Evolutionary conservation across 2,329 filamentous ascomycete species (phyloP), one percentile per base, ranked within the genome.

Genomic region (Plectosphaerella sp.): DNA sequence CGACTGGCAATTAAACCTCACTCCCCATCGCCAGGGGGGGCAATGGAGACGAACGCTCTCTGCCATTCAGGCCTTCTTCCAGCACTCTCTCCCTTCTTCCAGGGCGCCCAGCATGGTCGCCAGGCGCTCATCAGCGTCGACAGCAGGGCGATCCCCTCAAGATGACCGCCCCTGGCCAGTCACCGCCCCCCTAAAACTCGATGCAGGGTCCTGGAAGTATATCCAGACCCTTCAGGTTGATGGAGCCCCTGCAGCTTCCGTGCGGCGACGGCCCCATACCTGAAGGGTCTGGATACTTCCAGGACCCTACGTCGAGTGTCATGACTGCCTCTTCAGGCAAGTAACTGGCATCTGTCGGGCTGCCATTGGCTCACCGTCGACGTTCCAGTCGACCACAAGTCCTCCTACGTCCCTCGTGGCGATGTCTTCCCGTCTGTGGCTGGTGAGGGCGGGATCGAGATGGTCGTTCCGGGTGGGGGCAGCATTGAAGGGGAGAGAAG

Each of bases 311-410:
- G 41, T 12, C 16, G 41, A 43, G 41, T 18, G 41, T 43, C 41
- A 22, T 10, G 41, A 50, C 47, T 57, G 18, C 55, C 55, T 14
- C 28, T 46, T 54, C 52, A 49, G 55, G 55, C 54, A 57, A 54
- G 15, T 24, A 39, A 49, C 47, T 28, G 54, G 37, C 43, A 15
- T 37, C 9, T 43, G 14, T 46, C 45, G 33, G 37, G 8, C 22
- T 42, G 49, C 42, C 49, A 57, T 57, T 57, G 55, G 55, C 50
- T 54, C 49, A 52, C 52, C 54, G 39, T 54, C 52, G 16, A 51
- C 15, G 49, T 56, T 39, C 45, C 51, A 51, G 47, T 45, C 47
- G 49, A 25, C 48, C 22, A 16, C 33, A 48, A 37, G 36, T 48
- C 46, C 33, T 39, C 52, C 53, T 37, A 46, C 52, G 42, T 39